These are phyloP conservation scores for Boletus sp. DNA, from an alignment of 768 basidiomycete genomes.

Conservation along the genomic window DNA sequence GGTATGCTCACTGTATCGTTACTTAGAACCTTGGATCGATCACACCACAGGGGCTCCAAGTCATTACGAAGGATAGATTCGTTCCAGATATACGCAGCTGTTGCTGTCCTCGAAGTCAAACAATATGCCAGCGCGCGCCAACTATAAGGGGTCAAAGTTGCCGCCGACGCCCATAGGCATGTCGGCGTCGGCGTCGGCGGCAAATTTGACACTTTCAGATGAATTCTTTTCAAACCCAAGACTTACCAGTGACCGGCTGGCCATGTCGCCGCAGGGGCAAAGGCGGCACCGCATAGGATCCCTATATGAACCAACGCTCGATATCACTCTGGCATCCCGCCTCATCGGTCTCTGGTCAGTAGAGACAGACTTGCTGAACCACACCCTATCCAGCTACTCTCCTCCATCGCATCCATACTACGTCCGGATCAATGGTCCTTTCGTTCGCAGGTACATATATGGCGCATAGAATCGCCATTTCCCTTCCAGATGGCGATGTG, in stretches of 20 bases:
- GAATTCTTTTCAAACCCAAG: background rate
- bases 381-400: background rate
- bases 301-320: background rate
- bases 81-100: background rate
- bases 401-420: background rate
- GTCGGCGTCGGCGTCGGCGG: too few species aligned
- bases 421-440: background rate
- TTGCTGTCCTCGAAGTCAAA: background rate
- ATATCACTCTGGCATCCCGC: background rate
- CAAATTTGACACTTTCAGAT: background rate
- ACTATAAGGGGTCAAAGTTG: too few species aligned
- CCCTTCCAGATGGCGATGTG: background rate
- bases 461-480: background rate
- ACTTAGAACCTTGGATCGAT: background rate
- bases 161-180: too few species aligned
- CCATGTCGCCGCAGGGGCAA: background rate
- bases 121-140: background rate
- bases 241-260: background rate
- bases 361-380: background rate
- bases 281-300: background rate
- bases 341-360: background rate
- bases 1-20: background rate
- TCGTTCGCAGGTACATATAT: conserved; percentile 5
- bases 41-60: too few species aligned
- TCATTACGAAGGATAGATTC: background rate